Base-by-base conservation (phyloP, 148 eudicot genomes). In the Polygonum maritimum region DNA sequence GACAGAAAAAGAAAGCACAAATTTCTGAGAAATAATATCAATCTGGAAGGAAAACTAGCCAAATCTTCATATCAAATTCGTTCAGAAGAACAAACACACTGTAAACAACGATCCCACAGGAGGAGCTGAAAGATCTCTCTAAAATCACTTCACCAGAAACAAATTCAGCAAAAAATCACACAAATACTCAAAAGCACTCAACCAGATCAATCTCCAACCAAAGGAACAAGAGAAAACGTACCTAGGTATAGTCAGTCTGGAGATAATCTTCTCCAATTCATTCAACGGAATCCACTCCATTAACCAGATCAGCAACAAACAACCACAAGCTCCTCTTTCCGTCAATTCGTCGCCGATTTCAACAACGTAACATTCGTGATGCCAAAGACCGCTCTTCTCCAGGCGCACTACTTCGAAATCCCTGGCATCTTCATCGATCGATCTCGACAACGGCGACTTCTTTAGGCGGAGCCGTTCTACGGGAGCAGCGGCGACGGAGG, bases 261-360 rank as follows among this genome's bases (percentile, higher is more conserved):
- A 80, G 16, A 92, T 81, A 77, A 94, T 93, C 84, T 94, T 92
- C 73, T 94, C 97, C 41, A 89, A 89, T 87, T 94, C 98, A 81
- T 90, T 92, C 51, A 87, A 77, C 18, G 92, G 76, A 41, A 86
- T 85, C 89, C 94, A 85, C 86, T 94, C 94, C 90, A 91, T 90
- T 45, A 44, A 11, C 6, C 62, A 57, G 12, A 57, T 57, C 62
- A 67, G 44, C 71, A 7, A 12, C 69, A 67, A 5, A 0, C 26
- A 54, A 54, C 60, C 14, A n/a, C 60, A 9, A 4, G 60, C 21
- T 7, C 26, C 16, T 21, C 38, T 3, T 31, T 26, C 67, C 22
- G 16, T 67, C 44, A 67, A 67, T 21, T n/a, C n/a, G n/a, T n/a
- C n/a, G n/a, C n/a, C n/a, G n/a, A n/a, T n/a, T n/a, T n/a, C n/a